A percentile compares a stretch with the other conserved stretches of the same genome.
Conservation (phyloP, 73 alveolate genomes). For the Paramecium sonneborni region DNA sequence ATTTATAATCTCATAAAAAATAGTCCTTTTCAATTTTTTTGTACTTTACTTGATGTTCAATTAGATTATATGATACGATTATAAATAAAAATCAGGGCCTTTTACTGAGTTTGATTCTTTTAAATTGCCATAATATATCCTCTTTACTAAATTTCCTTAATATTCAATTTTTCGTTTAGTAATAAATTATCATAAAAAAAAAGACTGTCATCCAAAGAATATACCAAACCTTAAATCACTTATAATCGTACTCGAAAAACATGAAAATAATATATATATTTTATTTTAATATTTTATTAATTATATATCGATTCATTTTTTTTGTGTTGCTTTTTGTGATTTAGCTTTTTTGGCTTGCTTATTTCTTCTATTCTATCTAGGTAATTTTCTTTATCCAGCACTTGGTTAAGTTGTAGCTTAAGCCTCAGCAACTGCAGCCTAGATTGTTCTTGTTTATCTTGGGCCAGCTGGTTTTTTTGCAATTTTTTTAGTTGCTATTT, state of each 20-base stretch:
- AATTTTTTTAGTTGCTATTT: constrained; percentile 15
- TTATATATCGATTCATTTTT: constrained; percentile 3
- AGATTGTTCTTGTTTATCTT: constrained; percentile 34
- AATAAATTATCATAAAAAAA: background rate
- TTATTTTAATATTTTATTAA: background rate
- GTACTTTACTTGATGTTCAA: background rate
- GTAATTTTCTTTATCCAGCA: constrained; percentile 53
- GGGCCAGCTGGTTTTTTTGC: constrained; percentile 24
- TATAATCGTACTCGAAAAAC: background rate
- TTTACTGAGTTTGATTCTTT: background rate
- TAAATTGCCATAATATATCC: background rate
- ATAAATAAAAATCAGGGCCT: background rate
- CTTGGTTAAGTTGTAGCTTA: constrained; percentile 35
- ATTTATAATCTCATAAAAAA: background rate
- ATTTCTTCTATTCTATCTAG: constrained; percentile 49
- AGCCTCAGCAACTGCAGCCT: constrained; percentile 50
- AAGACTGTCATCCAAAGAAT: background rate
- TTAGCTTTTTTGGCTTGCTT: background rate
- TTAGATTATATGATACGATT: background rate
- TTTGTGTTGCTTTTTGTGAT: background rate
- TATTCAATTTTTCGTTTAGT: background rate
- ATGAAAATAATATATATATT: background rate
- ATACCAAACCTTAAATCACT: background rate
- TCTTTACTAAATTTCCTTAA: background rate
- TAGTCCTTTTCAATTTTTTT: background rate